Percentiles rank a stretch among this genome's conserved stretches.
phyloP scores from a whole-genome alignment of 352 stramenopile genomes.

The Phytophthora crassamura region DNA sequence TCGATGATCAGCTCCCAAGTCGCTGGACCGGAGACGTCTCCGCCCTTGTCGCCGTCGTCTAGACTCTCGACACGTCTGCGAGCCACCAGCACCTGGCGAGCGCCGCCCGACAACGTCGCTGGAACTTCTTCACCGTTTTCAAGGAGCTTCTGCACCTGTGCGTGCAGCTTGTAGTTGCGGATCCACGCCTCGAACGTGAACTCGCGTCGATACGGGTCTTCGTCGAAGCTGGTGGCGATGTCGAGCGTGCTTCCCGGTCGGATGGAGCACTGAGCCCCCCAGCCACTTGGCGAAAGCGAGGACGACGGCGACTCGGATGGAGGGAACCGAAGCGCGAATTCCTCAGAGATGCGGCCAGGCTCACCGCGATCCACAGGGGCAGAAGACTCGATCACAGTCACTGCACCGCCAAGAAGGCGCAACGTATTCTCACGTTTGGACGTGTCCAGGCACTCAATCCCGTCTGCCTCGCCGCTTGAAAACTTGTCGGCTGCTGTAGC shows the following conservation, averaged over 20 bases:
- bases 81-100: constrained; percentile 30
- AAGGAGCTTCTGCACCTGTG: constrained; percentile 35
- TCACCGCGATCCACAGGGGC: constrained; percentile 81
- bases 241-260: constrained; percentile 70
- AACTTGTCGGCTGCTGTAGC: constrained; percentile 31
- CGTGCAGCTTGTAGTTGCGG: constrained; percentile 56
- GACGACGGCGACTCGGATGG: constrained; percentile 8
- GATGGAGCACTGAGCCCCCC: constrained; percentile 60
- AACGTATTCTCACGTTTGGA: constrained; percentile 86
- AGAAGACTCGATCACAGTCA: constrained; percentile 58
- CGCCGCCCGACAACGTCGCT: constrained; percentile 11
- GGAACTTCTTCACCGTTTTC: constrained; percentile 30
- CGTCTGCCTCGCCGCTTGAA: constrained; percentile 18
- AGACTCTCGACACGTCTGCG: constrained; percentile 26
- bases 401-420: constrained; percentile 45
- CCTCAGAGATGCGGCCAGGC: constrained; percentile 70
- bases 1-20: constrained; percentile 61
- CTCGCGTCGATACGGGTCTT: constrained; percentile 83
- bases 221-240: constrained; percentile 72
- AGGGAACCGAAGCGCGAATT: constrained; percentile 71
- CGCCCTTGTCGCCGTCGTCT: constrained; percentile 29
- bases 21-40: constrained; percentile 25
- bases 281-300: constrained; percentile 32
- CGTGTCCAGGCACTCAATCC: constrained; percentile 73
- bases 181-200: constrained; percentile 83